A percentile compares a stretch with the other conserved stretches of the same genome.
phyloP scores from a whole-genome alignment of 345 rosid species.

The Sisymbrium altissimum region DNA sequence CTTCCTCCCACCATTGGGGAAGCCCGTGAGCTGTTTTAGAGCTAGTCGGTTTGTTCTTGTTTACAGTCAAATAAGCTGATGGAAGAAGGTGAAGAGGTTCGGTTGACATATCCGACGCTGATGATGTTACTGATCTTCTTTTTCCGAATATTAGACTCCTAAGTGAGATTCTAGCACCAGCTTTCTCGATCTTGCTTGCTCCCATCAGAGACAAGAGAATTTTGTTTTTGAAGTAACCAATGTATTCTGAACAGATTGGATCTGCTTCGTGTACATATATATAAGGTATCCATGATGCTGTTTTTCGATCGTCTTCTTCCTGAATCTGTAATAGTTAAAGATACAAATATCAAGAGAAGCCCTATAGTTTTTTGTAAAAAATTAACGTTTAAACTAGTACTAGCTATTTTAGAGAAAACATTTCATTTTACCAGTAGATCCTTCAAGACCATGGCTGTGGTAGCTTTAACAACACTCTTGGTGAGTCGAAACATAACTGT shows the following conservation, averaged over 20 bases:
- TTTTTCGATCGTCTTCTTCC: background rate
- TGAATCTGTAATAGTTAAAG: background rate
- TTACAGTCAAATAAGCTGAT: slow-evolving; percentile 46
- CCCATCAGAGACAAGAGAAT: slow-evolving; percentile 47
- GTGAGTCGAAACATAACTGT: slow-evolving; percentile 38
- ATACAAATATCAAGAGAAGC: background rate
- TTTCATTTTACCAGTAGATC: background rate
- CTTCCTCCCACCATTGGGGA: slow-evolving; percentile 58
- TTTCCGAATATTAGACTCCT: slow-evolving; percentile 35
- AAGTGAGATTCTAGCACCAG: slow-evolving; percentile 36
- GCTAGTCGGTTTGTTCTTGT: slow-evolving; percentile 16
- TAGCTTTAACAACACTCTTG: slow-evolving; percentile 40
- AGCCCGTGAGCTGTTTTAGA: slow-evolving; percentile 50
- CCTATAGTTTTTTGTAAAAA: background rate
- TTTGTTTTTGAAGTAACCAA: slow-evolving; percentile 53
- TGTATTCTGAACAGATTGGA: slow-evolving; percentile 51
- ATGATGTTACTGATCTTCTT: background rate
- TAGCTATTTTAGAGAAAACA: background rate
- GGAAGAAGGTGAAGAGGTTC: slow-evolving; percentile 51
- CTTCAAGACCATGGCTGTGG: background rate
- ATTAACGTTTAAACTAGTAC: too few species aligned
- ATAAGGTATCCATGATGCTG: slow-evolving; percentile 47
- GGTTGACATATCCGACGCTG: background rate
- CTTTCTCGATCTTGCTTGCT: slow-evolving; percentile 39
- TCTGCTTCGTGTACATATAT: slow-evolving; percentile 53